Evolutionary conservation across 768 basidiomycete genomes (phyloP).

Genomic region (Asterophora lycoperdoides): DNA sequence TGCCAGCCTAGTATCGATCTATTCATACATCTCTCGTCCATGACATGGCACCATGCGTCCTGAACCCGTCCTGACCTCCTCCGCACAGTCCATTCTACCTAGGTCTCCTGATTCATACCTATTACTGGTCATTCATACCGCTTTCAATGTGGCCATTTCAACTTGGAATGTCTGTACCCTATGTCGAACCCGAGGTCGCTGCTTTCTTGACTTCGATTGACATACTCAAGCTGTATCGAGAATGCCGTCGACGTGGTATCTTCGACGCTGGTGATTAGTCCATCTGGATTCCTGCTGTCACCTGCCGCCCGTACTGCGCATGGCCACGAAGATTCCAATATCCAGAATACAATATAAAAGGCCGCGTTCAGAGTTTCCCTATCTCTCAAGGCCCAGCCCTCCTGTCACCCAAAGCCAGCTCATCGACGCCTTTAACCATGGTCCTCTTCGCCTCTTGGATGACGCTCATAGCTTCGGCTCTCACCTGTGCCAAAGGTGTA

Average conservation of each 20-base stretch:
- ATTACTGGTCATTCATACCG: too few species aligned
- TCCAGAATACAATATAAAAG: conserved; percentile 8
- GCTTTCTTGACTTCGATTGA: neutral
- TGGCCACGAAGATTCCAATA: neutral
- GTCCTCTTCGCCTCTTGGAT: conserved; percentile 15
- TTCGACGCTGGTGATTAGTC: neutral
- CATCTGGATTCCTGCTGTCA: conserved; percentile 4
- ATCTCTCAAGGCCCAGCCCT: neutral
- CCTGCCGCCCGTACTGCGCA: conserved; percentile 2
- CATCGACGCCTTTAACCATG: conserved; percentile 10
- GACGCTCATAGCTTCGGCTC: conserved; percentile 13
- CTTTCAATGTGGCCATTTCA: neutral
- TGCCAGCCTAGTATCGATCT: neutral
- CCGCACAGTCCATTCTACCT: neutral
- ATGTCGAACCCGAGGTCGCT: neutral
- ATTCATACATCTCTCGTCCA: neutral
- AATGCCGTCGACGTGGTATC: neutral
- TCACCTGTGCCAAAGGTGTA: conserved; percentile 13
- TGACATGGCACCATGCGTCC: conserved; percentile 10
- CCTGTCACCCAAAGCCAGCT: conserved; percentile 11
- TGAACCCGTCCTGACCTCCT: neutral
- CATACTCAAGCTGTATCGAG: neutral
- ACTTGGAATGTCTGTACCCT: neutral
- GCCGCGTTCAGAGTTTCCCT: too few species aligned
- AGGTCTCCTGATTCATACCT: neutral